Conservation (phyloP, 1,284 basidiomycete species). For the Tilletia walkeri region DNA sequence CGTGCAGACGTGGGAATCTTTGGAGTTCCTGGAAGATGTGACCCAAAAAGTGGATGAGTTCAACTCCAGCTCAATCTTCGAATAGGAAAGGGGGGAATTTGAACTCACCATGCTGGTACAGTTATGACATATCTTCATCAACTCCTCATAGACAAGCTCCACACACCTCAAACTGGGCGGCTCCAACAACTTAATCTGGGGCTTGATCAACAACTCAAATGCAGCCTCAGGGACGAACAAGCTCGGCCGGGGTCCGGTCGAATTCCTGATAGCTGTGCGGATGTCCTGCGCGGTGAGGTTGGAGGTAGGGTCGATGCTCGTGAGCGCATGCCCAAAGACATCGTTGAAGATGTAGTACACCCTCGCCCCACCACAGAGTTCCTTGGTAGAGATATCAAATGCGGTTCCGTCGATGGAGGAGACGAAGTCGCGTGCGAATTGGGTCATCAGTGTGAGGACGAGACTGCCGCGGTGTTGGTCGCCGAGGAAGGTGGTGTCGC, state of each 20-base stretch:
- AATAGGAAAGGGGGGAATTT: not conserved
- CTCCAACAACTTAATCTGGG: conserved; percentile 95
- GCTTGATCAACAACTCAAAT: conserved; percentile 95
- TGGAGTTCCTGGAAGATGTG: conserved; percentile 73
- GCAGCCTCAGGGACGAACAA: conserved; percentile 96
- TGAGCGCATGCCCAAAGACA: conserved; percentile 88
- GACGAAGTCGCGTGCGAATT: conserved; percentile 95
- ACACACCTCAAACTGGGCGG: conserved; percentile 91
- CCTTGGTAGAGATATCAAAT: conserved; percentile 94
- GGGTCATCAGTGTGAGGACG: conserved; percentile 82
- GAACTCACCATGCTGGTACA: conserved; percentile 77
- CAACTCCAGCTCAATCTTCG: not conserved
- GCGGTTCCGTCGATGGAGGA: conserved; percentile 98
- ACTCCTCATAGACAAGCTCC: conserved; percentile 96
- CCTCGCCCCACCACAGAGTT: conserved; percentile 93
- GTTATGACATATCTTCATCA: conserved; percentile 99
- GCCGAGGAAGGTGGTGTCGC: conserved; percentile 87
- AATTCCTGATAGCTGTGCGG: conserved; percentile 95
- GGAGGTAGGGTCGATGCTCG: conserved; percentile 82
- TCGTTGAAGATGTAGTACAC: conserved; percentile 99
- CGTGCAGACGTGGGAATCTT: conserved; percentile 88
- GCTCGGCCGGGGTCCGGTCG: conserved; percentile 91
- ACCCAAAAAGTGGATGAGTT: not conserved
- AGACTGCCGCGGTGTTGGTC: conserved; percentile 74
- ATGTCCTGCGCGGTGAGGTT: conserved; percentile 94